phyloP scores from a whole-genome alignment of 1,284 basidiomycete species.

The Ganoderma resinaceum region DNA sequence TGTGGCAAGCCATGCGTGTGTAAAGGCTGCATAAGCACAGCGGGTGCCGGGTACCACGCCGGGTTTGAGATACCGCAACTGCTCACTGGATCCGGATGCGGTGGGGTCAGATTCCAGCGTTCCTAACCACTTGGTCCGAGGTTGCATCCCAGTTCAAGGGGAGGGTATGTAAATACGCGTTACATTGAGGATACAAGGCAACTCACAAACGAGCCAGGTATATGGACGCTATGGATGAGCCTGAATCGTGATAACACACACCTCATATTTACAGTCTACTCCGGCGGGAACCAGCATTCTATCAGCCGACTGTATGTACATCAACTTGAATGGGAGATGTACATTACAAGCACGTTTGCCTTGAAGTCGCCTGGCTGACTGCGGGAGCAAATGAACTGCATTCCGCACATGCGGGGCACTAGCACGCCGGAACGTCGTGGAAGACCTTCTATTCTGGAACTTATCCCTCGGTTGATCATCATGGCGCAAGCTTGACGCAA shows the following conservation, averaged over 20 bases:
- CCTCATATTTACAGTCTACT: neutral
- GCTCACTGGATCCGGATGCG: neutral
- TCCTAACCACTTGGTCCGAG: neutral
- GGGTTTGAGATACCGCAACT: neutral
- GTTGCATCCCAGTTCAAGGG: neutral
- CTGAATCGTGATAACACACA: neutral
- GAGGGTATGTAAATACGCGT: neutral
- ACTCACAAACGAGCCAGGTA: neutral
- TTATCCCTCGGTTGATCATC: conserved; percentile 4
- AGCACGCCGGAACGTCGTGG: conserved; percentile 4
- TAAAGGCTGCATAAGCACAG: neutral
- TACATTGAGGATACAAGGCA: neutral
- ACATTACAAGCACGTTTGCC: neutral
- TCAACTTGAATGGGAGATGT: neutral
- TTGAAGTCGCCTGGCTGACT: neutral
- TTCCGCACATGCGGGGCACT: neutral
- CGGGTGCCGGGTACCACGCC: neutral
- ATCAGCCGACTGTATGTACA: neutral
- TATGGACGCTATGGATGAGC: neutral
- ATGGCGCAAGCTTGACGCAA: neutral
- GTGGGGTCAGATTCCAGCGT: neutral
- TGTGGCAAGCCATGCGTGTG: neutral
- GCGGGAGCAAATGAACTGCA: neutral
- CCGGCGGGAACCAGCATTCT: neutral
- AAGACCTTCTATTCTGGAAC: conserved; percentile 2